Base-by-base conservation (phyloP, 805 yeast species). In the Metschnikowia hibisci region DNA sequence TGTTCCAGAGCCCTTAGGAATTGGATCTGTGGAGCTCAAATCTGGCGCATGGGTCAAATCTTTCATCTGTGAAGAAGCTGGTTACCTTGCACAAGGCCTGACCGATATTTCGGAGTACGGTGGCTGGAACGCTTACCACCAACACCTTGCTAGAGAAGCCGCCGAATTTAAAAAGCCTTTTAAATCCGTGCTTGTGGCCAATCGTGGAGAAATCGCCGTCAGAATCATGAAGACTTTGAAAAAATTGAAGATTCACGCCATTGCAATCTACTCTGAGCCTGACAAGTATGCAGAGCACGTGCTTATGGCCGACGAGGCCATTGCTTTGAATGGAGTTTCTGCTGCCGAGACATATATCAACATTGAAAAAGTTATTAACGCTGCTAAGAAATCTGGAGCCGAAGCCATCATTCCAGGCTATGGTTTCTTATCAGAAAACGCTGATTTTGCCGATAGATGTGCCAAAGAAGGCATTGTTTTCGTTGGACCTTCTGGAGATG, bases 371-470 rank as follows among this genome's bases (percentile, higher is more conserved):
- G 85, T 91, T 47, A 74, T 91, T 34, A 73, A 74, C 29, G 96
- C 96, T 7, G 96, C 96, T 39, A 87, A 86, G 61, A 73, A 76
- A 41, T 75, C 95, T 0, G 82, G 82, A 5, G 87, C 97, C 27
- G 87, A 93, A 61, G 98, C 97, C n/a, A 89, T 91, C 51, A 85
- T 93, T 51, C 99, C 99, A 5, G 99, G 99, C 46, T 91, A 93
- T 61, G 99, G 99, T 3, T 91, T 91, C 74, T 70, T 91, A 32
- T 87, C 96, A 13, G 99, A 91, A 66, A 91, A 91, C 63, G 97
- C 98, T 16, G 96, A 87, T 45, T 91, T 91, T 60, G 86, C 97
- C 36, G 96, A 90, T 61, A 78, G 88, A 58, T 82, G 96, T 69
- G 84, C 69, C 22, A 69, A 67, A 42, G 96, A 86, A 62, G 95